Percentiles rank a stretch among this genome's conserved stretches.
Evolutionary conservation across 2,329 filamentous ascomycete species (phyloP).

Genomic region (Elsinoe batatas): DNA sequence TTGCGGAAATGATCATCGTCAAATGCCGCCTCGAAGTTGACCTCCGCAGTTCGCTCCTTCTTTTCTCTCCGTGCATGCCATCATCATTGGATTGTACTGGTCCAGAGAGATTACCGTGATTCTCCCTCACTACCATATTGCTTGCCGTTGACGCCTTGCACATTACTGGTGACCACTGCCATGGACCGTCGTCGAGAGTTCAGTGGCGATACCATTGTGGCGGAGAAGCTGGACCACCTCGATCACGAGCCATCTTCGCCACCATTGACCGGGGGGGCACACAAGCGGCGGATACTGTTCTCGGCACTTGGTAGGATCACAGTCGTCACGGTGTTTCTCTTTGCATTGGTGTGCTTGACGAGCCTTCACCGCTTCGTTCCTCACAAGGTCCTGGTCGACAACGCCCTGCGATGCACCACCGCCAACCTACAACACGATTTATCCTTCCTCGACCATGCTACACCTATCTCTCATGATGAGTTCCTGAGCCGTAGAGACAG

Average conservation of each 20-base stretch:
- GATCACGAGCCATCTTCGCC: neutral
- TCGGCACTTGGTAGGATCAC: neutral
- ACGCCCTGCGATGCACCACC: constrained; percentile 44
- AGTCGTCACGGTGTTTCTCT: neutral
- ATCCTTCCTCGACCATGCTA: constrained; percentile 42
- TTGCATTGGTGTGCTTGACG: neutral
- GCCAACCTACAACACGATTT: constrained; percentile 41
- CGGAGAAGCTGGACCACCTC: neutral
- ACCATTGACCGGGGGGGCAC: neutral
- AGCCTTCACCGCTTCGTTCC: neutral
- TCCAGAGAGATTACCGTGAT: too few relatives aligned
- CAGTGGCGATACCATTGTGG: constrained; percentile 1
- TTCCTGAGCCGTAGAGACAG: constrained; percentile 47
- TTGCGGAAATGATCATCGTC: too few relatives aligned
- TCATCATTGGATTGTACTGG: too few relatives aligned
- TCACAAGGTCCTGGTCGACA: neutral
- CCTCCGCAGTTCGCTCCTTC: too few relatives aligned
- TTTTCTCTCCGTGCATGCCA: too few relatives aligned
- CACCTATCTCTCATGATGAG: constrained; percentile 41
- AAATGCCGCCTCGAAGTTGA: too few relatives aligned
- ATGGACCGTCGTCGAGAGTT: neutral
- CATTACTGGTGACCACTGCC: neutral
- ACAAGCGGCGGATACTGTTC: neutral
- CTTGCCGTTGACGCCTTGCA: too few relatives aligned
- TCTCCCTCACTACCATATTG: too few relatives aligned